Evolutionary conservation across 768 basidiomycete genomes (phyloP), one percentile per base, ranked within the genome.

Genomic region (Collybia sp.): DNA sequence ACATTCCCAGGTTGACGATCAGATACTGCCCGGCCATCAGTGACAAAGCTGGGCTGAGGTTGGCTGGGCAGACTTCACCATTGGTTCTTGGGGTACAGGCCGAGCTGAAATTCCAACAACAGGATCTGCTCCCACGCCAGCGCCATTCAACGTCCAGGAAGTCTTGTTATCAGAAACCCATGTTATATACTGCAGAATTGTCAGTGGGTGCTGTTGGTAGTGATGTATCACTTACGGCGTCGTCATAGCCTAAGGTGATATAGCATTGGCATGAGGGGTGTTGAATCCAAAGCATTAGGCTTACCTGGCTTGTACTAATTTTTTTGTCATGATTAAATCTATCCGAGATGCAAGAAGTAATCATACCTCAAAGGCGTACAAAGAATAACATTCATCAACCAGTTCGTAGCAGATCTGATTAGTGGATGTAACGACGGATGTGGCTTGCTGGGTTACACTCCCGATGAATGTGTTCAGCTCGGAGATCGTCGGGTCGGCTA

Each of bases 1-100:
- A 91, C 67, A 93, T 79, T 48, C 89, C 91, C 50, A 91, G 66
- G 64, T 92, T 91, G 57, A 77, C 66, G 54, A 93, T 80, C 53
- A 94, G 62, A 58, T 90, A 88, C 87, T 89, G 58, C 6, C 17
- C 17, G 35, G 30, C 10, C 37, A 13, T 36, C 12, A 16, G 16
- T 1, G 16, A 20, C 16, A 10, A 12, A n/a, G n/a, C n/a, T n/a
- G n/a, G n/a, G 35, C 13, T 11, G 17, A 17, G 31, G 31, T 3
- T 34, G 40, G 3, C 34, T 37, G 25, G 25, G 13, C 15, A 19
- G 65, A 25, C 52, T 76, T 41, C 50, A 88, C 85, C 87, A 92
- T 88, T 15, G 91, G 91, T 61, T 93, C 91, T 53, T 80, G 79
- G 1, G 90, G 73, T 16, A 93, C 66, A 2, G 82, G 73, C 19